Base-by-base conservation (phyloP, 2,329 filamentous ascomycete genomes). In the Macrophomina pseudophaseolina region DNA sequence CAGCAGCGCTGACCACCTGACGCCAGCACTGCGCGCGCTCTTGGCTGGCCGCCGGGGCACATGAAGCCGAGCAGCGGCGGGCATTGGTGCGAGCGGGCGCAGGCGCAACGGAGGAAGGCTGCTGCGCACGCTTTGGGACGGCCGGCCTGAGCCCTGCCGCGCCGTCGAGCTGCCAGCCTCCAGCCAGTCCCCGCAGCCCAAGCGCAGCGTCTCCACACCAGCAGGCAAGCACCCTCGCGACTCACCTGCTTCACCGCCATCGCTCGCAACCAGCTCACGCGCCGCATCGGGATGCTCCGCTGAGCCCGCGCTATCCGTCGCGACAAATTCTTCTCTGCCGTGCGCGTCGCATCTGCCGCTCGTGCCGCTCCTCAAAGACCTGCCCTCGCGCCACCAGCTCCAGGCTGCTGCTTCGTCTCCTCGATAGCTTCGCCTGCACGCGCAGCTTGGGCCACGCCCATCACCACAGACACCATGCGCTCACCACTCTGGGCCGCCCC, bases 401-500 rank as follows among this genome's bases (percentile, higher is more conserved):
- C 58, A 60, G 56, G 56, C 56, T 33, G 58, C 58, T 62, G 58
- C 32, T 35, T 62, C 58, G 42, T 44, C 58, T 11, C 18, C 58
- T 62, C 44, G n/a, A 48, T 32, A 60, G 56, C 56, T 60, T 18
- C 56, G 59, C 46, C 35, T 46, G 48, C 14, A 23, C 18, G 48
- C 60, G 48, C 60, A 64, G 60, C 60, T 64, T 48, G 46, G 46
- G 46, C 48, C 42, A 32, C 33, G 48, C 60, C 32, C 59, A n/a
- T 23, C 7, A 23, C 56, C 33, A 59, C 56, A 33, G 18, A 46
- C 58, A 69, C 42, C 63, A 79, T 79, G 77, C 75, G 76, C 71
- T 72, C 71, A 70, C 70, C 69, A 67, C 65, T 70, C 67, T 78
- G 76, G 76, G 72, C 72, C 64, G 65, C 71, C 54, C 72, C 74